These are phyloP conservation scores for Arabis hirsuta DNA, from an alignment of 345 rosid genomes.

Conservation along the genomic window DNA sequence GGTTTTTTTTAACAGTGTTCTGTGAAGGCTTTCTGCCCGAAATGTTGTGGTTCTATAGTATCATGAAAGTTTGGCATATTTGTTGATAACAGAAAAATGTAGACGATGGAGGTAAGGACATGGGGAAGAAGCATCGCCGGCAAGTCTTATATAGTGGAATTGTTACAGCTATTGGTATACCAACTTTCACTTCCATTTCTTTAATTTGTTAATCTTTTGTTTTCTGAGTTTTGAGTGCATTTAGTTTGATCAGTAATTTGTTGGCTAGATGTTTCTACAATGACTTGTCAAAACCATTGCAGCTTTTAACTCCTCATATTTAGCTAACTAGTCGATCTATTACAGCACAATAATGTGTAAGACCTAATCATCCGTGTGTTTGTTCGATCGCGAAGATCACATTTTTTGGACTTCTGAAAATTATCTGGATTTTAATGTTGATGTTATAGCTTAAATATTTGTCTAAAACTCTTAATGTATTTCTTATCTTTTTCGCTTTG, in stretches of 20 bases:
- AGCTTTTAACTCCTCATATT: conserved; percentile 2
- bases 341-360: not conserved
- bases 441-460: not conserved
- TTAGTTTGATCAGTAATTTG: conserved; percentile 23
- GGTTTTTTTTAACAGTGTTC: conserved; percentile 25
- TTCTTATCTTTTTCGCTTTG: conserved; percentile 19
- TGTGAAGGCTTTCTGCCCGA: conserved; percentile 8
- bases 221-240: not conserved
- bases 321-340: conserved; percentile 14
- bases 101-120: conserved; percentile 82
- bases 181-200: conserved; percentile 27
- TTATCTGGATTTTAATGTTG: not conserved
- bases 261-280: conserved; percentile 12
- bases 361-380: conserved; percentile 5
- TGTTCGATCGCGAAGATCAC: not conserved
- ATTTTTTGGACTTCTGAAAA: not conserved
- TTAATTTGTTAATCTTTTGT: not conserved
- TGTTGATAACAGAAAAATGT: conserved; percentile 61
- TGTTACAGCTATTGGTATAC: conserved; percentile 86
- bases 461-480: conserved; percentile 6
- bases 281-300: conserved; percentile 17
- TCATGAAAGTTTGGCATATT: conserved; percentile 38
- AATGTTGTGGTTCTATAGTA: conserved; percentile 9
- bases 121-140: conserved; percentile 85
- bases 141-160: conserved; percentile 94